Conservation (phyloP, 1,139 yeast species). For the Candida pseudoviswanathii region DNA sequence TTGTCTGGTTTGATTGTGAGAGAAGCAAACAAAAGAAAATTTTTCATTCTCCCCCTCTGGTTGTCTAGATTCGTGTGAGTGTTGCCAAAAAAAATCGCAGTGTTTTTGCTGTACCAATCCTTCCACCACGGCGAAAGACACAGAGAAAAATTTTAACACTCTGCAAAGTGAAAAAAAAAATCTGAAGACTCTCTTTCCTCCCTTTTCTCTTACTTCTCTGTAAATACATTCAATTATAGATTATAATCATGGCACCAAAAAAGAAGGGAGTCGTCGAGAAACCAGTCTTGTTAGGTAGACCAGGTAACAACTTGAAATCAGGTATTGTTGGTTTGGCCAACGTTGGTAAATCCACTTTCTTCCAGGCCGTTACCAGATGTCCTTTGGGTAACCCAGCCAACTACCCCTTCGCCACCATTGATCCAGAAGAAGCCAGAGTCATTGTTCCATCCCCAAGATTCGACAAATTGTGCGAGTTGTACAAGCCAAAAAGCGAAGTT, state of each 20-base stretch:
- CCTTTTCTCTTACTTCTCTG: conserved; percentile 5
- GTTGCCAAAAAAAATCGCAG: background rate
- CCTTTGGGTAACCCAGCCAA: conserved; percentile 98
- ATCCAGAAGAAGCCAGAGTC: conserved; percentile 98
- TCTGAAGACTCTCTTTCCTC: conserved; percentile 1
- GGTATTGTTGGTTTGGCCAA: conserved; percentile 98
- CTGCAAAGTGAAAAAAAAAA: conserved; percentile 14
- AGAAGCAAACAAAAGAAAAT: conserved; percentile 4
- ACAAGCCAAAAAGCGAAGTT: conserved; percentile 83
- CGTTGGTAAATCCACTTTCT: conserved; percentile 92
- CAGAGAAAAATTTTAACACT: background rate
- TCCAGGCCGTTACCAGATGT: conserved; percentile 85
- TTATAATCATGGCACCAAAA: conserved; percentile 86
- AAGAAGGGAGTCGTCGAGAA: conserved; percentile 82
- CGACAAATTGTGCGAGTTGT: conserved; percentile 69
- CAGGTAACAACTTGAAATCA: conserved; percentile 94
- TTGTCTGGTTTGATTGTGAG: no score
- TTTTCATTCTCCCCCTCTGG: conserved; percentile 2
- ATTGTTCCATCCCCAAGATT: conserved; percentile 93
- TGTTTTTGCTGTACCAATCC: background rate
- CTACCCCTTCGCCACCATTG: conserved; percentile 98
- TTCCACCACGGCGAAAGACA: background rate
- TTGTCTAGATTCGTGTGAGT: conserved; percentile 2
- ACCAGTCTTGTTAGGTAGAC: conserved; percentile 92
- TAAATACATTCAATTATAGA: conserved; percentile 8